phyloP scores from a whole-genome alignment of 169 alveolate species.

The Plasmodium adleri region DNA sequence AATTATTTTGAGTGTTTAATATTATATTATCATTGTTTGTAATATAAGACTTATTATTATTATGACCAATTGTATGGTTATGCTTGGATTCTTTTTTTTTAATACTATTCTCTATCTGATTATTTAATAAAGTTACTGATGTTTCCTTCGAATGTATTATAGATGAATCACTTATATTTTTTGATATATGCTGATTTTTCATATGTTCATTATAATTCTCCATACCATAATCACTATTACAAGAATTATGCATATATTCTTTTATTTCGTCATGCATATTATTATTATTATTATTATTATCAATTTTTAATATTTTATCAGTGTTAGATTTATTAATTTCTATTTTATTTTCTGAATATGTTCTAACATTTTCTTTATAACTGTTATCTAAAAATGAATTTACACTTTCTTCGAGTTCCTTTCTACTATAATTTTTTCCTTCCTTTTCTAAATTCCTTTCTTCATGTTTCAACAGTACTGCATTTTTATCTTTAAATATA shows the following conservation, averaged over 20 bases:
- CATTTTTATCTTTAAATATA: background rate
- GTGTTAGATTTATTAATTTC: background rate
- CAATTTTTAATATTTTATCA: background rate
- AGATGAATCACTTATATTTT: no score
- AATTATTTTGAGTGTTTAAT: no score
- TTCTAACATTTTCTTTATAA: constrained; percentile 5
- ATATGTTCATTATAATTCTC: constrained; percentile 23
- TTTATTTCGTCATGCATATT: constrained; percentile 2
- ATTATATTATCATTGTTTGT: no score
- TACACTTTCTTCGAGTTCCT: constrained; percentile 26
- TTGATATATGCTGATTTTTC: background rate
- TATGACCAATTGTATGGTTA: no score
- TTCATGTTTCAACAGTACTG: background rate
- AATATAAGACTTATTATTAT: no score
- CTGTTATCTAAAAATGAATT: constrained; percentile 44
- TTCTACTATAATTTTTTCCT: background rate
- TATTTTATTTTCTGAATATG: background rate
- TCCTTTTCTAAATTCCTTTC: constrained; percentile 6
- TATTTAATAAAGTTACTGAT: no score
- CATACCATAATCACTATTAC: constrained; percentile 29
- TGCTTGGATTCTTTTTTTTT: no score
- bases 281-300: background rate
- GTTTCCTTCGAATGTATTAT: no score
- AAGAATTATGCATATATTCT: constrained; percentile 4
- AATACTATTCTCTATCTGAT: no score